Conservation (phyloP, 805 yeast genomes). For the Myxozyma kluyveri region DNA sequence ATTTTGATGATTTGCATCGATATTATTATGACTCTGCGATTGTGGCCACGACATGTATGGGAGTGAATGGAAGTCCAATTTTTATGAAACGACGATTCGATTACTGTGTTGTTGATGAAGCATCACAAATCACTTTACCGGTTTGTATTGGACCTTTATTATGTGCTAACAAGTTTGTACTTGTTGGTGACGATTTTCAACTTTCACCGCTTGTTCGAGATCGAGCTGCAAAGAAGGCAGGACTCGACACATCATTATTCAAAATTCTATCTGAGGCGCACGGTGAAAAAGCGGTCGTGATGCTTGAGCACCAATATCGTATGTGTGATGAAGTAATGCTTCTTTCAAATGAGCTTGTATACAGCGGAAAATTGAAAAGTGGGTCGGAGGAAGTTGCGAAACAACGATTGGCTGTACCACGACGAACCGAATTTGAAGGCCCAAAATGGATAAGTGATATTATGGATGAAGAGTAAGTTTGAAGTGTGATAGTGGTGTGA, state of each 20-base stretch:
- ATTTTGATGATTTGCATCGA: slow-evolving; percentile 45
- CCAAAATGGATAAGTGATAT: slow-evolving; percentile 57
- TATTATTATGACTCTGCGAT: slow-evolving; percentile 59
- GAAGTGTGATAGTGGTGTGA: neutral
- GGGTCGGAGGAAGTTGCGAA: slow-evolving; percentile 65
- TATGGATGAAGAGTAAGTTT: slow-evolving; percentile 48
- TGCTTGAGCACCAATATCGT: slow-evolving; percentile 78
- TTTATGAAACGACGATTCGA: slow-evolving; percentile 67
- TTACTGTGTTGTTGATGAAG: slow-evolving; percentile 93
- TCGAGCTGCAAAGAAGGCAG: slow-evolving; percentile 60
- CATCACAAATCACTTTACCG: slow-evolving; percentile 93
- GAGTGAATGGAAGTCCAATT: slow-evolving; percentile 57
- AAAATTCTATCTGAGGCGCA: slow-evolving; percentile 65
- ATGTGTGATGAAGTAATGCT: slow-evolving; percentile 90
- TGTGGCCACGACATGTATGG: slow-evolving; percentile 87
- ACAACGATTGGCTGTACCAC: slow-evolving; percentile 54
- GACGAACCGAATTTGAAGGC: slow-evolving; percentile 28
- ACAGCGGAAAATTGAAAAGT: slow-evolving; percentile 71
- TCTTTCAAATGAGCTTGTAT: slow-evolving; percentile 74
- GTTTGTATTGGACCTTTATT: slow-evolving; percentile 84
- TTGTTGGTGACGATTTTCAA: slow-evolving; percentile 97
- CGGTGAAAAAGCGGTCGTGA: slow-evolving; percentile 67
- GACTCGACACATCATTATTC: slow-evolving; percentile 74
- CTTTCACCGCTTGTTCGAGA: slow-evolving; percentile 82
- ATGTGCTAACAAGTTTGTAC: slow-evolving; percentile 70